A percentile compares a stretch with the other conserved stretches of the same genome.
These are phyloP conservation scores for Vitis rotundifolia DNA, from an alignment of 164 flowering plant species.

Conservation along the genomic window DNA sequence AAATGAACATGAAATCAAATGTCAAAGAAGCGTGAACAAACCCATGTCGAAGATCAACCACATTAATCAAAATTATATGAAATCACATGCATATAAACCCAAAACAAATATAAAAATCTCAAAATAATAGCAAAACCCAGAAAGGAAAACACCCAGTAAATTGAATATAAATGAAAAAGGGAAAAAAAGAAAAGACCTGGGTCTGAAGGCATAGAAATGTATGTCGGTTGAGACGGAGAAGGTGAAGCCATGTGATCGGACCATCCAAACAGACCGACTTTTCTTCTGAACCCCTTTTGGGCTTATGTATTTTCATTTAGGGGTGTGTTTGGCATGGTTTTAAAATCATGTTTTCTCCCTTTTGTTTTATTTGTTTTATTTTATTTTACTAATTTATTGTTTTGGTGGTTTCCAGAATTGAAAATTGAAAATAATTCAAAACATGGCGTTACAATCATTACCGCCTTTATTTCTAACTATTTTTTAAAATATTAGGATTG, in stretches of 20 bases:
- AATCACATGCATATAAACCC: neutral
- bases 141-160: neutral
- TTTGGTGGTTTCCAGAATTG: too few relatives aligned
- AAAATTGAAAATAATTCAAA: too few relatives aligned
- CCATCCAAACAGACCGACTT: constrained; percentile 20
- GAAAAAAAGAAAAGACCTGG: constrained; percentile 26
- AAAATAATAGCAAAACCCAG: neutral
- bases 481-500: too few relatives aligned
- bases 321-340: too few relatives aligned
- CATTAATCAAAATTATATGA: neutral
- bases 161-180: neutral
- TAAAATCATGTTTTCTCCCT: too few relatives aligned
- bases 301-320: too few relatives aligned
- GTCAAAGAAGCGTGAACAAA: neutral
- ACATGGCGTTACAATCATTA: too few relatives aligned
- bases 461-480: too few relatives aligned
- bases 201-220: constrained; percentile 41
- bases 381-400: too few relatives aligned
- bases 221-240: constrained; percentile 32
- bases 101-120: neutral
- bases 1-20: neutral
- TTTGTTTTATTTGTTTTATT: too few relatives aligned
- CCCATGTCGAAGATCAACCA: neutral
- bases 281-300: constrained; percentile 4
- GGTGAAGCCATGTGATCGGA: constrained; percentile 44